Base-by-base conservation (phyloP, 495 filamentous ascomycete species). In the Aspergillus olivimuriae region DNA sequence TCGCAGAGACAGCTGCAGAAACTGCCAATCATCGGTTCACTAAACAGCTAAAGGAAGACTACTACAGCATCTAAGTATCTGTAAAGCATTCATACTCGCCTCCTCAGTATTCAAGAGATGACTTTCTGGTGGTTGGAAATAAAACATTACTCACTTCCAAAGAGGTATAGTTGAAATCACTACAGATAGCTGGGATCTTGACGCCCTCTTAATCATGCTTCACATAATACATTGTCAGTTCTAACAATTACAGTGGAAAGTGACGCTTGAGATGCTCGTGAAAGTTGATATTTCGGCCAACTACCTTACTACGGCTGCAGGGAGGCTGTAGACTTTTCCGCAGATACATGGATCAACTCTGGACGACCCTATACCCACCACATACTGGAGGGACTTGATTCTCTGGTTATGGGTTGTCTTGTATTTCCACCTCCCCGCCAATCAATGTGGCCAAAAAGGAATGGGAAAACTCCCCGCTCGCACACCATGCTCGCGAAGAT, bases 281-380 rank as follows among this genome's bases (percentile, higher is more conserved):
- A 63, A 75, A 44, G 56, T 81, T 34, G 64, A 71, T 18, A 57
- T 71, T 4, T 50, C 81, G 19, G 66, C 74, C 14, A 74, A 80
- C 48, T n/a, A n/a, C n/a, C n/a, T n/a, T 69, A 68, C 36, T 75
- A 79, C 41, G 51, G 67, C 26, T 70, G 74, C 43, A 52, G 54
- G 15, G 73, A 76, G 10, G 62, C 56, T 1, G 41, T 76, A 6
- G 54, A 59, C 39, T 34, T 72, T 2, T 69, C 67, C 34, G 58
- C 58, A n/a, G 62, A 72, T 11, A 53, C 57, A 4, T 81, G 76
- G 74, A 63, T 64, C 24, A 38, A 47, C 20, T 26, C 22, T 40
- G 21, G 18, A 17, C 3, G 23, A 15, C 9, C 15, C 7, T 2
- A 23, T 40, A 7, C 38, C 38, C 15, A 28, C 10, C 24, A n/a